These are phyloP conservation scores for Citrullus amarus DNA, from an alignment of 306 rosid genomes.

Conservation along the genomic window DNA sequence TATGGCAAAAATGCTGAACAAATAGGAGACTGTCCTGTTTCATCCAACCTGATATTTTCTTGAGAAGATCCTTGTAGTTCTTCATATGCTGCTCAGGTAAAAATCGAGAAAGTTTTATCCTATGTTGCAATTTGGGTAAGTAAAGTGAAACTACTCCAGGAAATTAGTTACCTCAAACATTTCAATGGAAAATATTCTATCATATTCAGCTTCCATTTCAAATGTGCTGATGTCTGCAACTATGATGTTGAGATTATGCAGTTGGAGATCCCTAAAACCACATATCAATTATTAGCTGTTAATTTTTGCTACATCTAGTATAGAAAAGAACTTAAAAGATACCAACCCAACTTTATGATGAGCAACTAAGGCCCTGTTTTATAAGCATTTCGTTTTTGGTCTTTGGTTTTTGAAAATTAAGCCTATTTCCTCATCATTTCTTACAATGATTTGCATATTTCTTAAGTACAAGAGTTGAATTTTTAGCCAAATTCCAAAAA, in stretches of 20 bases:
- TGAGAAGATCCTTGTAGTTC: slow-evolving; percentile 76
- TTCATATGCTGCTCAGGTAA: slow-evolving; percentile 68
- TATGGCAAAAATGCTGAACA: slow-evolving; percentile 77
- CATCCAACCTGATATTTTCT: slow-evolving; percentile 87
- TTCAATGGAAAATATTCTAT: slow-evolving; percentile 69
- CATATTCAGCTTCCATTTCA: slow-evolving; percentile 75
- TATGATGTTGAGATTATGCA: slow-evolving; percentile 59
- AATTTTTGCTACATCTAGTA: background rate
- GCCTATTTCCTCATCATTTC: too few relatives aligned
- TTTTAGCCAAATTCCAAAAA: too few relatives aligned
- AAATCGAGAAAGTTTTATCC: slow-evolving; percentile 2
- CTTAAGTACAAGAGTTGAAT: too few relatives aligned
- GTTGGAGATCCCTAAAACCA: slow-evolving; percentile 37
- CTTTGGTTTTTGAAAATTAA: too few relatives aligned
- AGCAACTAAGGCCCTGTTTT: background rate
- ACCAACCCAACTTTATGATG: background rate
- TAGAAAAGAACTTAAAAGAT: background rate
- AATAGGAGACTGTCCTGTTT: slow-evolving; percentile 63
- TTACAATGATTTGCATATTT: too few relatives aligned
- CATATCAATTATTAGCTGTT: background rate
- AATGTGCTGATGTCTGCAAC: slow-evolving; percentile 67
- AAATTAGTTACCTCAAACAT: slow-evolving; percentile 70
- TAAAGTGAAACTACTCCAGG: background rate
- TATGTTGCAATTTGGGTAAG: background rate
- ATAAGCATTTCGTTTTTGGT: too few relatives aligned